Evolutionary conservation across 139 green algal genomes (phyloP), one percentile per base, ranked within the genome.

Genomic region (Gonium pectorale): DNA sequence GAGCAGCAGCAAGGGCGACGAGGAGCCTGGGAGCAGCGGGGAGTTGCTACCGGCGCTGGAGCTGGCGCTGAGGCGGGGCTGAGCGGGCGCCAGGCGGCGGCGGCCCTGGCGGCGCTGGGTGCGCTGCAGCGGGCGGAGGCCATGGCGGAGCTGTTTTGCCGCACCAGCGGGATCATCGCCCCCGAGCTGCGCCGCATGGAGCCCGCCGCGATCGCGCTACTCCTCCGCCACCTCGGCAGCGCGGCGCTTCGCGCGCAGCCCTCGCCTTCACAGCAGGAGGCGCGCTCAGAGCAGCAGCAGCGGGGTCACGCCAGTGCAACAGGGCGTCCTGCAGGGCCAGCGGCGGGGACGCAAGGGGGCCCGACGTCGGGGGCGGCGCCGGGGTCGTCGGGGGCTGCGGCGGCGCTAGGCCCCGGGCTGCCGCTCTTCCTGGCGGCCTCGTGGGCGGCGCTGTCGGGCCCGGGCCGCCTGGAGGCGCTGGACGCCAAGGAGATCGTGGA

Each of bases 71-170:
- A 5, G 9, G 43, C 27, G 11, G 67, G 40, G n/a, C 62, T 83
- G 77, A 29, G 62, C 24, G 77, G 62, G 8, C 31, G 59, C 0
- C 43, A 64, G 77, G 77, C 33, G n/a, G 59, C 29, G 62, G 43
- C n/a, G 41, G 62, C 77, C 62, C 6, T 73, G 62, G 2, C 51
- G 41, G 64, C 40, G 26, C 77, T 83, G 66, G 77, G 43, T 17
- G 26, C 44, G 41, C 44, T 83, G 77, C 77, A 74, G 77, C 60
- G 77, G 31, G 31, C 37, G 0, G 77, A 33, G 1, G 77, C 43
- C 0, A 22, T 46, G 60, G 22, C 8, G 41, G 62, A 73, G 62
- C 62, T 83, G 43, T 51, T 51, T 11, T 67, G 54, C 40, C 73
- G 0, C 54, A 54, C 24, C n/a, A n/a, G n/a, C n/a, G 38, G 43